Evolutionary conservation across 345 rosid genomes (phyloP).

Genomic region (Psidium guajava): DNA sequence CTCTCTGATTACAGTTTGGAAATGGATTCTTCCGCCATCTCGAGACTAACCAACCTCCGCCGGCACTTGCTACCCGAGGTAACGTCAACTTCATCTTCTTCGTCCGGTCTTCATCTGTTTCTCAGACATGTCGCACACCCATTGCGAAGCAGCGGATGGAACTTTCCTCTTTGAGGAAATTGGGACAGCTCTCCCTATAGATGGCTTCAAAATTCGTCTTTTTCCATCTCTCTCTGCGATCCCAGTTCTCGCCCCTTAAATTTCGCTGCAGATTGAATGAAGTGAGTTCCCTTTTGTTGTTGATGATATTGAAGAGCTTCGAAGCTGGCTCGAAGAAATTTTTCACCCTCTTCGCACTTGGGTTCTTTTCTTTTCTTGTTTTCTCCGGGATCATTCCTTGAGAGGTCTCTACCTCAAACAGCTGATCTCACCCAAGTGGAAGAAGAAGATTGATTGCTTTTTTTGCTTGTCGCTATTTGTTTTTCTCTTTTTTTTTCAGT

Average conservation of each 20-base stretch:
- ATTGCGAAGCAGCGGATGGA: not conserved
- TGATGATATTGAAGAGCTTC: not conserved
- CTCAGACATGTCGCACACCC: not conserved
- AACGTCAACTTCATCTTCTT: not conserved
- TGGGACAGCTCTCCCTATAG: not conserved
- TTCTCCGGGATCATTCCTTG: not conserved
- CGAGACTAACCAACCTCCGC: conserved; percentile 2
- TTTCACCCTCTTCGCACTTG: not conserved
- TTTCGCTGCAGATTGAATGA: not conserved
- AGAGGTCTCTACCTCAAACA: not conserved
- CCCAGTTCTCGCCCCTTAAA: not conserved
- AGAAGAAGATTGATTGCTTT: not conserved
- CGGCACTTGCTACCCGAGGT: not conserved
- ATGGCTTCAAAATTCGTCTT: not conserved
- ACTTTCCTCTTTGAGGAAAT: not conserved
- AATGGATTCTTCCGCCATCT: conserved; percentile 1
- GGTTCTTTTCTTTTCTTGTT: not conserved
- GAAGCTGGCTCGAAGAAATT: not conserved
- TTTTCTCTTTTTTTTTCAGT: not conserved
- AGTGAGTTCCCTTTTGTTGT: not conserved
- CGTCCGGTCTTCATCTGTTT: not conserved
- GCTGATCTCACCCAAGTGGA: not conserved
- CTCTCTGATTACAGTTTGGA: not conserved
- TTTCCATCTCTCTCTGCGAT: not conserved
- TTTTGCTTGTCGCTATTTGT: not conserved